These are phyloP conservation scores for Phytophthora litchii DNA, from an alignment of 352 stramenopile genomes.

Conservation along the genomic window DNA sequence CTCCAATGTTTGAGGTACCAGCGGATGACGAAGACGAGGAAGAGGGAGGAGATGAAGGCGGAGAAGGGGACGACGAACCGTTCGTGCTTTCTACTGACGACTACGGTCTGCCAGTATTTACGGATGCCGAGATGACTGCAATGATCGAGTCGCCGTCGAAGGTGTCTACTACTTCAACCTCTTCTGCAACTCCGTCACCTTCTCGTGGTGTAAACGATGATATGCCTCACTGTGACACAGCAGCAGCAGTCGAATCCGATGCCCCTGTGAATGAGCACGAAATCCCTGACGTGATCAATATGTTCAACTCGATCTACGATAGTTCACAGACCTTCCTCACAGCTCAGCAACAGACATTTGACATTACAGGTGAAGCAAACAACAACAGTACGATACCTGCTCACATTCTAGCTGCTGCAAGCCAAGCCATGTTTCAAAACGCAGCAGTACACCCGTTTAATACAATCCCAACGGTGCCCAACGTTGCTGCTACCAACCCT, in stretches of 20 bases:
- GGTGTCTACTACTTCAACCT: slow-evolving; percentile 35
- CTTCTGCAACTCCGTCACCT: slow-evolving; percentile 17
- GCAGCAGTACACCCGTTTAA: slow-evolving; percentile 7
- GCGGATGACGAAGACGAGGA: slow-evolving; percentile 15
- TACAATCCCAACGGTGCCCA: neutral
- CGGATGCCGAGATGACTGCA: slow-evolving; percentile 42
- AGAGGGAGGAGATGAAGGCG: slow-evolving; percentile 10
- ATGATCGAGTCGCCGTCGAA: slow-evolving; percentile 46
- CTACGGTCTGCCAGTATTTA: slow-evolving; percentile 47
- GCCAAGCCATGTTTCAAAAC: slow-evolving; percentile 37
- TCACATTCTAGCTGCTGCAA: slow-evolving; percentile 25
- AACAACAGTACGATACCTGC: slow-evolving; percentile 37
- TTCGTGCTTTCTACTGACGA: slow-evolving; percentile 41
- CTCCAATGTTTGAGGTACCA: slow-evolving; percentile 15
- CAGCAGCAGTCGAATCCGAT: slow-evolving; percentile 14
- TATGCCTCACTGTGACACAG: slow-evolving; percentile 5
- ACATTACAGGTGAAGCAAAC: slow-evolving; percentile 14
- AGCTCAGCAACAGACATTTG: slow-evolving; percentile 21
- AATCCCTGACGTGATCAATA: slow-evolving; percentile 63
- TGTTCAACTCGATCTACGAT: slow-evolving; percentile 74
- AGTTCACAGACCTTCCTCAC: slow-evolving; percentile 31
- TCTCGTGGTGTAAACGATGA: slow-evolving; percentile 17
- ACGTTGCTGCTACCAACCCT: neutral
- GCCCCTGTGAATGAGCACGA: slow-evolving; percentile 40
- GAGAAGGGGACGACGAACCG: slow-evolving; percentile 27